Conservation (phyloP, 2,329 filamentous ascomycete species). For the Ophiostoma quercus region DNA sequence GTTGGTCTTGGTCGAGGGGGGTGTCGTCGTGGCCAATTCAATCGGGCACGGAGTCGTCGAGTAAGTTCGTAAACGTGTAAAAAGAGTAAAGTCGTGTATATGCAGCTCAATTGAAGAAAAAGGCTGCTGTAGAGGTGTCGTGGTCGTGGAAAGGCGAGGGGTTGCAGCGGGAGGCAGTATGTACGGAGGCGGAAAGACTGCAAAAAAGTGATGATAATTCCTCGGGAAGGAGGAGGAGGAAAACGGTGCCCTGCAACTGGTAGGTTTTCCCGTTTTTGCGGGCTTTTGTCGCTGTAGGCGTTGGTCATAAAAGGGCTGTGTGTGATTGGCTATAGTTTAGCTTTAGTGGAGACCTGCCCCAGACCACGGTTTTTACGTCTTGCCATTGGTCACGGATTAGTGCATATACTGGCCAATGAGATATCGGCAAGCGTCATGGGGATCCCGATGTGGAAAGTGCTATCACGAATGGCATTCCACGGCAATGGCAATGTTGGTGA, state of each 20-base stretch:
- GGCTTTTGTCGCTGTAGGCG: slow-evolving; percentile 27
- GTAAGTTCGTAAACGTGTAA: neutral
- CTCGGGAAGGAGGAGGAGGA: slow-evolving; percentile 23
- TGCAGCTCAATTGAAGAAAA: neutral
- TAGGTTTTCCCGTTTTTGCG: slow-evolving; percentile 26
- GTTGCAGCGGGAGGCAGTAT: slow-evolving; percentile 9
- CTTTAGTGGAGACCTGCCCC: slow-evolving; percentile 17
- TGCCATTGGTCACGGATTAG: neutral
- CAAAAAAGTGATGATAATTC: slow-evolving; percentile 28
- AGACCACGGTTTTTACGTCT: slow-evolving; percentile 15
- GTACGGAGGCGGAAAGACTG: slow-evolving; percentile 13
- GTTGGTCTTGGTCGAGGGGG: neutral
- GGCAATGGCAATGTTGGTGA: neutral
- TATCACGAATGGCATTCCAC: neutral
- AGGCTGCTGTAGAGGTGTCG: slow-evolving; percentile 7
- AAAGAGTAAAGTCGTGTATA: neutral
- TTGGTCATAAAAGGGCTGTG: slow-evolving; percentile 27
- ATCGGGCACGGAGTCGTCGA: slow-evolving; percentile 9
- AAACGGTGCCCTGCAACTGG: slow-evolving; percentile 21
- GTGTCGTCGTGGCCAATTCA: slow-evolving; percentile 16
- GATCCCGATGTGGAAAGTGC: neutral
- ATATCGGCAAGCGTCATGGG: slow-evolving; percentile 3
- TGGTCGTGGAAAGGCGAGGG: slow-evolving; percentile 16
- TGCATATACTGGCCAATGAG: slow-evolving; percentile 32
- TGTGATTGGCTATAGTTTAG: slow-evolving; percentile 23